Evolutionary conservation across 495 filamentous ascomycete species (phyloP).

Genomic region (Lindgomyces ingoldianus): DNA sequence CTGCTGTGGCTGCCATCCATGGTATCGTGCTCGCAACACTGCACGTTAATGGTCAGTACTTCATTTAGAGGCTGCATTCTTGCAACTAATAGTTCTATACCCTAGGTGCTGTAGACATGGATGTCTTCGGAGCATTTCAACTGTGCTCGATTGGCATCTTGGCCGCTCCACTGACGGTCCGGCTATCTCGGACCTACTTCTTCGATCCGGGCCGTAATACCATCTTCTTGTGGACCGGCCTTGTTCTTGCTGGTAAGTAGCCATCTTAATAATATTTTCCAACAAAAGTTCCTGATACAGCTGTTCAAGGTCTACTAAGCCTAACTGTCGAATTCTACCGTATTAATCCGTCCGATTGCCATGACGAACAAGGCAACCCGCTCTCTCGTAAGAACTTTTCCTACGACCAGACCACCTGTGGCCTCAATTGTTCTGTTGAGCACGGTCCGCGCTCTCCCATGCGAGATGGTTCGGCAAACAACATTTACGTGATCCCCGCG

Average conservation of each 20-base stretch:
- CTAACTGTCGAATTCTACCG: constrained; percentile 63
- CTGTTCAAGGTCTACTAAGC: constrained; percentile 52
- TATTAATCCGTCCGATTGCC: constrained; percentile 45
- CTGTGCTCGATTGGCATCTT: constrained; percentile 63
- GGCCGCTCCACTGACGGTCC: constrained; percentile 58
- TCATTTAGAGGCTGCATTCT: neutral
- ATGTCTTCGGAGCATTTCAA: constrained; percentile 65
- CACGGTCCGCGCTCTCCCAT: constrained; percentile 54
- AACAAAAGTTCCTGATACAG: neutral
- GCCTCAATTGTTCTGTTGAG: constrained; percentile 47
- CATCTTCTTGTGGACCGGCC: constrained; percentile 61
- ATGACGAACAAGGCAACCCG: constrained; percentile 47
- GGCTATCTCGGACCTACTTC: constrained; percentile 60
- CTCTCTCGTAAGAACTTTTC: constrained; percentile 45
- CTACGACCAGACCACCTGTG: constrained; percentile 45
- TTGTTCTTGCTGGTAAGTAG: constrained; percentile 56
- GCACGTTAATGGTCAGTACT: constrained; percentile 53
- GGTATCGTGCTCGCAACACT: constrained; percentile 57
- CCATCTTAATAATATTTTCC: neutral
- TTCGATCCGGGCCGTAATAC: constrained; percentile 60
- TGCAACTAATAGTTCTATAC: constrained; percentile 24
- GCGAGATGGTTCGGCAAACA: constrained; percentile 51
- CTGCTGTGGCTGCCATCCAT: constrained; percentile 62
- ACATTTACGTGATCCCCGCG: constrained; percentile 57
- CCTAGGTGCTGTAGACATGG: constrained; percentile 62